Conservation (phyloP, 768 basidiomycete species). For the Omphalotus guepiniiformis region DNA sequence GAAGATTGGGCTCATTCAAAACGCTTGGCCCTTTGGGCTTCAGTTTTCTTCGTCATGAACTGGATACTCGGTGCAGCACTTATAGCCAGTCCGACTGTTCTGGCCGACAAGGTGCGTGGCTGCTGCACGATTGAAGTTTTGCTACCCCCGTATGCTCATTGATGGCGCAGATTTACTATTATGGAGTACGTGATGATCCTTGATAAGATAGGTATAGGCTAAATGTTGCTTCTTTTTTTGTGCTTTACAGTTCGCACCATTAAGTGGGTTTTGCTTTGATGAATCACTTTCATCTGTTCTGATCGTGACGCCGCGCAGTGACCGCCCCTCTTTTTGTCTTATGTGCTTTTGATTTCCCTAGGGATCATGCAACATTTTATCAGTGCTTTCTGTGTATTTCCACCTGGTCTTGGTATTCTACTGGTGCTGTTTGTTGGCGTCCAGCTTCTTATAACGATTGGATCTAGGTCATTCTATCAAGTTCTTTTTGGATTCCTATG, state of each 20-base stretch:
- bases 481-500: slow-evolving; percentile 8
- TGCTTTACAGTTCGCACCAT: slow-evolving; percentile 6
- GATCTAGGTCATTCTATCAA: slow-evolving; percentile 9
- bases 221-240: background rate
- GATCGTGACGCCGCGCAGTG: too few species aligned
- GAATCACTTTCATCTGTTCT: background rate
- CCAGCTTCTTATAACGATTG: background rate
- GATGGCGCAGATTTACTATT: slow-evolving; percentile 7
- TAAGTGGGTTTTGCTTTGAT: slow-evolving; percentile 2
- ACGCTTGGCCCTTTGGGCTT: slow-evolving; percentile 7
- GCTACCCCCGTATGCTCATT: background rate
- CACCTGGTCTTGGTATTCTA: slow-evolving; percentile 3
- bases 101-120: slow-evolving; percentile 6
- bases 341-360: slow-evolving; percentile 3
- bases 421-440: background rate
- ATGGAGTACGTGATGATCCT: background rate
- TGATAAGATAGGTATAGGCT: background rate
- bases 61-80: slow-evolving; percentile 8
- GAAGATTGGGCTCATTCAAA: slow-evolving; percentile 8
- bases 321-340: slow-evolving; percentile 1
- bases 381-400: slow-evolving; percentile 5
- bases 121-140: background rate
- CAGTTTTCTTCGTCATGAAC: slow-evolving; percentile 5
- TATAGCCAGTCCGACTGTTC: slow-evolving; percentile 3
- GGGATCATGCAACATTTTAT: slow-evolving; percentile 3